These are phyloP conservation scores for Cercophora scortea DNA, from an alignment of 495 filamentous ascomycete species.

Conservation along the genomic window DNA sequence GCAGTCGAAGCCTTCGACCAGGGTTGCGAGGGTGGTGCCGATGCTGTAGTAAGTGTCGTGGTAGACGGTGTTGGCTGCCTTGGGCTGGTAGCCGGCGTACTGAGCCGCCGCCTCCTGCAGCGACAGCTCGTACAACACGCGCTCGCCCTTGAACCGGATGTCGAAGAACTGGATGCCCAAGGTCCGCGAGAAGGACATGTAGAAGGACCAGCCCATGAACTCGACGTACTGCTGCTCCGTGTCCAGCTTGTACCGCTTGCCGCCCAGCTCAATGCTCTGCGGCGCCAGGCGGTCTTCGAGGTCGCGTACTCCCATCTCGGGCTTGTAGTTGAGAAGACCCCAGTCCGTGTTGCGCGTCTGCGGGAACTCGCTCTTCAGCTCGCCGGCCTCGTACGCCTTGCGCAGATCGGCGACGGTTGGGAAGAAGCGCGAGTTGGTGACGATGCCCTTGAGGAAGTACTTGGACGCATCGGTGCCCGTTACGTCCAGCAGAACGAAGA, in stretches of 20 bases:
- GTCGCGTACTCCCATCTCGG: constrained; percentile 27
- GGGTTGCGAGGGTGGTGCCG: constrained; percentile 32
- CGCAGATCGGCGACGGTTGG: constrained; percentile 24
- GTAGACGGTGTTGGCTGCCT: constrained; percentile 33
- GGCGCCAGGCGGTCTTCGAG: constrained; percentile 34
- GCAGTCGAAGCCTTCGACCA: constrained; percentile 48
- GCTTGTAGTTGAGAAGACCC: constrained; percentile 25
- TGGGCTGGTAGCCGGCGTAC: constrained; percentile 46
- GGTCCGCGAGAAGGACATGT: constrained; percentile 36
- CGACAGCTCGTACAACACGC: constrained; percentile 48
- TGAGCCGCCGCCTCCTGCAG: constrained; percentile 48
- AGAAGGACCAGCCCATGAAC: constrained; percentile 51
- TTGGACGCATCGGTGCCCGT: constrained; percentile 28
- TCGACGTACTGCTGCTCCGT: constrained; percentile 40
- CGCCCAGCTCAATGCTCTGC: constrained; percentile 26
- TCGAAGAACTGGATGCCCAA: constrained; percentile 42
- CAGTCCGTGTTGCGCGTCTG: constrained; percentile 22
- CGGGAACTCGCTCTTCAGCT: constrained; percentile 21
- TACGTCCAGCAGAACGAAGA: constrained; percentile 29
- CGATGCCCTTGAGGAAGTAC: constrained; percentile 28
- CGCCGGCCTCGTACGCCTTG: constrained; percentile 28
- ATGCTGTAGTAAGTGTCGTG: constrained; percentile 40
- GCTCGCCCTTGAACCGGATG: constrained; percentile 46
- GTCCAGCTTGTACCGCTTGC: constrained; percentile 38
- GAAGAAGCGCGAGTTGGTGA: constrained; percentile 28